Conservation (phyloP, 2,329 filamentous ascomycete genomes). For the Pyricularia sp. region DNA sequence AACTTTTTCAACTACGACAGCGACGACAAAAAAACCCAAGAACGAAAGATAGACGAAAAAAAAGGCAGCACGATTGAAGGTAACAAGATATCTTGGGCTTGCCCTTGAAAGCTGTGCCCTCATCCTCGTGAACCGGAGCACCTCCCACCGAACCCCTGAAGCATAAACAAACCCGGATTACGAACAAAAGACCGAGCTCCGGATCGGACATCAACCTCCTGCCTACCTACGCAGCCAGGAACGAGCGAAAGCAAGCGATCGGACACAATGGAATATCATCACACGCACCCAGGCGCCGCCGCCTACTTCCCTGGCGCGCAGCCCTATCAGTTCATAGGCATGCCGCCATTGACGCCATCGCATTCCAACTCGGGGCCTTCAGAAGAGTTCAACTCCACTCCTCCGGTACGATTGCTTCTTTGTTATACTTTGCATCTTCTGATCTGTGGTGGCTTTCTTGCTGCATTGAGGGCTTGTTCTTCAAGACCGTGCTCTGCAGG, state of each 20-base stretch:
- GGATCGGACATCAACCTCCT: not conserved
- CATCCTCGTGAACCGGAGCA: not conserved
- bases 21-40: too few relatives aligned
- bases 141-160: not conserved
- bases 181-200: not conserved
- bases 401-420: slow-evolving; percentile 32
- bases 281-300: slow-evolving; percentile 41
- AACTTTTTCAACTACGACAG: not conserved
- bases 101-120: not conserved
- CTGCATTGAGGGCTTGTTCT: not conserved
- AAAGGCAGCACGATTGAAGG: not conserved
- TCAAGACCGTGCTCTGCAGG: not conserved
- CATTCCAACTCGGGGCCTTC: slow-evolving; percentile 40
- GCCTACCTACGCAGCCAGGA: not conserved
- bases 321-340: slow-evolving; percentile 41
- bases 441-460: not conserved
- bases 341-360: slow-evolving; percentile 40
- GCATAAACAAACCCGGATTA: not conserved
- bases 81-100: not conserved
- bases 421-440: not conserved
- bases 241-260: not conserved
- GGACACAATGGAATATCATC: not conserved
- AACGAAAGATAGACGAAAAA: too few relatives aligned
- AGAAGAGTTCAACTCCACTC: slow-evolving; percentile 41
- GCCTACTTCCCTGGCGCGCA: slow-evolving; percentile 34